Evolutionary conservation across 1,139 yeast species (phyloP).

Genomic region (Protomyces inundatus): DNA sequence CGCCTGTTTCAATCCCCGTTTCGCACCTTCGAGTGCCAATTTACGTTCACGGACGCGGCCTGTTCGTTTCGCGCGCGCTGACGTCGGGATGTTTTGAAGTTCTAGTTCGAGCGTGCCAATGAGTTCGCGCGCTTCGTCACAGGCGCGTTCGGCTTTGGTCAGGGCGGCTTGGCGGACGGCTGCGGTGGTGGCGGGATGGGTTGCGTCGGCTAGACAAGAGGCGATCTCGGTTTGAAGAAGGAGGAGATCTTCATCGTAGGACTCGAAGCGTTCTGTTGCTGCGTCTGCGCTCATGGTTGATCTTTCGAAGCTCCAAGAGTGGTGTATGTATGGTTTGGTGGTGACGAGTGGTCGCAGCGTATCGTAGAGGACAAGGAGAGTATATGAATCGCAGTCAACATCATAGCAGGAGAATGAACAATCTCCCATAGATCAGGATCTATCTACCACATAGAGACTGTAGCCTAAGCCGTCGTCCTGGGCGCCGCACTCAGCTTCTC

Average conservation of each 20-base stretch:
- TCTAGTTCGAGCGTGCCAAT: constrained; percentile 63
- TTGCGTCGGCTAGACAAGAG: constrained; percentile 5
- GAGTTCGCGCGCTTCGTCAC: constrained; percentile 74
- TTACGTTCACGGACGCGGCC: constrained; percentile 66
- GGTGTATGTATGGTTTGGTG: too few species aligned
- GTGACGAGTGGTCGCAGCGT: too few species aligned
- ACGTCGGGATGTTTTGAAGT: constrained; percentile 72
- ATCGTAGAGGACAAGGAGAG: too few species aligned
- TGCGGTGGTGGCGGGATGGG: constrained; percentile 2
- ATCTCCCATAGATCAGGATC: too few species aligned
- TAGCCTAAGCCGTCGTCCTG: background rate
- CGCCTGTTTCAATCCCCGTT: constrained; percentile 27
- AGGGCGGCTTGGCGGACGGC: constrained; percentile 50
- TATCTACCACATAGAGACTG: too few species aligned
- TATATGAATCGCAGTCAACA: too few species aligned
- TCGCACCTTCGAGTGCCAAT: constrained; percentile 31
- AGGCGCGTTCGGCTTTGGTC: constrained; percentile 59
- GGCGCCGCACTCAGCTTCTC: constrained; percentile 25
- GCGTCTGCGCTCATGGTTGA: background rate
- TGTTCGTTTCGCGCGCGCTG: constrained; percentile 61
- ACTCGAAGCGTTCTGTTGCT: constrained; percentile 9
- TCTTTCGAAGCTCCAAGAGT: too few species aligned
- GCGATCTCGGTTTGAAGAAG: constrained; percentile 12
- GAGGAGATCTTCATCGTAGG: constrained; percentile 20
- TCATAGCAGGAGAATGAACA: too few species aligned